phyloP scores from a whole-genome alignment of 2,329 filamentous ascomycete genomes.

The Fusarium humuli region DNA sequence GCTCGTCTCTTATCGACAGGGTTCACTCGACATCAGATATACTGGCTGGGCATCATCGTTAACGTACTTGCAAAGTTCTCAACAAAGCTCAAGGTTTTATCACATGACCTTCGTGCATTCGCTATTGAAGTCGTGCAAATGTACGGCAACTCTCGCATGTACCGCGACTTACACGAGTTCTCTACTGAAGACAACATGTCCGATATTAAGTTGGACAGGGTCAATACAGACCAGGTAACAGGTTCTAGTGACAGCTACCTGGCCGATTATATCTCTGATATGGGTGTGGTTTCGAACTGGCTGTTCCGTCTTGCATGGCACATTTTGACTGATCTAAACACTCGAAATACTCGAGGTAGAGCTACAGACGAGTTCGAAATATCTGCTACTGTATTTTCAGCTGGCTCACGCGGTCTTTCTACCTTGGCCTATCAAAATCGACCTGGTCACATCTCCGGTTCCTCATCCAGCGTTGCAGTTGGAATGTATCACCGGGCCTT shows the following conservation, averaged over 20 bases:
- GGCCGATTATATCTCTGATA: not conserved
- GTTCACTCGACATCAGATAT: not conserved
- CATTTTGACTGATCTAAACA: not conserved
- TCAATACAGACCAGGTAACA: fast-evolving
- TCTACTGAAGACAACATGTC: fast-evolving
- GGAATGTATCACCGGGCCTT: not conserved
- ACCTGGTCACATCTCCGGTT: not conserved
- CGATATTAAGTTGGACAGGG: too few relatives aligned
- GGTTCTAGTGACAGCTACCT: not conserved
- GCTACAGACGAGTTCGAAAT: not conserved
- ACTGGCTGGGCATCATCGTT: not conserved
- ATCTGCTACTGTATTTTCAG: not conserved
- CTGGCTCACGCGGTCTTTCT: not conserved
- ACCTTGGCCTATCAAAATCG: not conserved
- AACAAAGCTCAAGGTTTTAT: not conserved
- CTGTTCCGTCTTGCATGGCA: not conserved
- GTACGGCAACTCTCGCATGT: fast-evolving
- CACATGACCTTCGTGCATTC: not conserved
- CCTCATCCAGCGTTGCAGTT: fast-evolving
- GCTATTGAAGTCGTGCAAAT: fast-evolving
- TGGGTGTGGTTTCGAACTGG: not conserved
- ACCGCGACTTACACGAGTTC: too few relatives aligned
- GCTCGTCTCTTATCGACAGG: not conserved
- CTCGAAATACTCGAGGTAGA: not conserved
- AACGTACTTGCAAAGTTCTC: not conserved